These are phyloP conservation scores for Tribonema minus DNA, from an alignment of 108 stramenopile genomes.

Conservation along the genomic window DNA sequence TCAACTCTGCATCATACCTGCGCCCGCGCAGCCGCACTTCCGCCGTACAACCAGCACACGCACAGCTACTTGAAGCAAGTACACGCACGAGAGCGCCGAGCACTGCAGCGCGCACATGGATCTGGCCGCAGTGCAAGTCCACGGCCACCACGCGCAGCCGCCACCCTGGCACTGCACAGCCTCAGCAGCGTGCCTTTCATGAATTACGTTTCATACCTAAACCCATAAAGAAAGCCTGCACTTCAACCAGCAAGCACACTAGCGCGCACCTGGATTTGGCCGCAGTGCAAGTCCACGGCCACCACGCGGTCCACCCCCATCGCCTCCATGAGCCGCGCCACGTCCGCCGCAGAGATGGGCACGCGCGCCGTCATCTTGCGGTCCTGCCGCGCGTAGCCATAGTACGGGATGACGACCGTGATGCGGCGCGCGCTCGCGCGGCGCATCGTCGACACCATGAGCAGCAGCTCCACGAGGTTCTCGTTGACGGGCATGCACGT, in stretches of 20 bases:
- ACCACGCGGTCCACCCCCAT: slow-evolving; percentile 70
- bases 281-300: slow-evolving; percentile 98
- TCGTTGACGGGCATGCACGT: slow-evolving; percentile 96
- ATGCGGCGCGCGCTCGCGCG: slow-evolving; percentile 88
- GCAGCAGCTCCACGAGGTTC: slow-evolving; percentile 91
- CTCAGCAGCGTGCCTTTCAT: too few species aligned
- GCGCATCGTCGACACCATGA: slow-evolving; percentile 92
- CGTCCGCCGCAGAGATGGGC: slow-evolving; percentile 98
- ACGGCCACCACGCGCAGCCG: slow-evolving; percentile 74
- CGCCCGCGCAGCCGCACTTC: too few species aligned
- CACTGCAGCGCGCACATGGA: slow-evolving; percentile 70
- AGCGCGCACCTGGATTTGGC: slow-evolving; percentile 81
- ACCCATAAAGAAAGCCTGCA: too few species aligned
- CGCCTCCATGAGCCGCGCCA: slow-evolving; percentile 95
- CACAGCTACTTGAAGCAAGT: too few species aligned
- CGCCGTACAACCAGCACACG: too few species aligned
- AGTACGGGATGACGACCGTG: slow-evolving; percentile 97
- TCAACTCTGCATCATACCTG: too few species aligned
- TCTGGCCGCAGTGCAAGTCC: slow-evolving; percentile 99
- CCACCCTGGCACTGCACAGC: too few species aligned
- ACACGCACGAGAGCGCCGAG: too few species aligned
- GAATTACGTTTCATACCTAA: too few species aligned
- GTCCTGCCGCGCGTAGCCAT: slow-evolving; percentile 99
- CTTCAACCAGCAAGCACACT: too few species aligned
- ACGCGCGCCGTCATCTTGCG: slow-evolving; percentile 98